Evolutionary conservation across 2,329 filamentous ascomycete genomes (phyloP).

Genomic region (Knufia petricola): DNA sequence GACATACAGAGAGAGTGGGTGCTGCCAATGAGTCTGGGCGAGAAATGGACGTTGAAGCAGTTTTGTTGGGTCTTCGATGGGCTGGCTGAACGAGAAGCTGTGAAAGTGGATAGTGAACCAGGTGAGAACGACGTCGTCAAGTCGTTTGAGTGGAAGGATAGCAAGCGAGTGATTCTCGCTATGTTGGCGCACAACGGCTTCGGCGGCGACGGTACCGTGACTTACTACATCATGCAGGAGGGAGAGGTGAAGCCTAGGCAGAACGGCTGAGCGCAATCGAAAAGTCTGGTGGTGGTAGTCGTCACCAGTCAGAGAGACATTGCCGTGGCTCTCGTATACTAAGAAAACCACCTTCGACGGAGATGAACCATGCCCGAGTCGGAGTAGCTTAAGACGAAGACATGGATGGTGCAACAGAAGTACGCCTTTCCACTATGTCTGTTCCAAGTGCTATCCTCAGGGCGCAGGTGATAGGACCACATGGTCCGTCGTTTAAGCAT

Average conservation of each 20-base stretch:
- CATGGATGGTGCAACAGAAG: no score
- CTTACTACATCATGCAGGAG: slow-evolving; percentile 57
- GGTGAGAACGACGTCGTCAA: no score
- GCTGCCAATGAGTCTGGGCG: slow-evolving; percentile 48
- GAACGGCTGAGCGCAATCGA: slow-evolving; percentile 39
- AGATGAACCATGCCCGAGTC: no score
- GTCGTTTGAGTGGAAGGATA: slow-evolving; percentile 33
- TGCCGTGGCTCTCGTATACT: no score
- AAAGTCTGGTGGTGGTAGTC: no score
- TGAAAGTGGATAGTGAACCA: slow-evolving; percentile 19
- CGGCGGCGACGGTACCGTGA: slow-evolving; percentile 51
- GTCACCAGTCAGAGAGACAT: no score
- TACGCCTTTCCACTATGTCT: no score
- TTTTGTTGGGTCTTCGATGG: slow-evolving; percentile 50
- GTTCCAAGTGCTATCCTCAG: no score
- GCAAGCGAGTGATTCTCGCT: slow-evolving; percentile 48
- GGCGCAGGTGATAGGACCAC: no score
- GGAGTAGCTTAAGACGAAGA: no score
- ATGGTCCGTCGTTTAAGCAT: no score
- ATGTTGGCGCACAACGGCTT: slow-evolving; percentile 43
- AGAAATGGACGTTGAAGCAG: slow-evolving; percentile 48
- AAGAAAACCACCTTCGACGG: no score
- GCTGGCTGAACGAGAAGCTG: slow-evolving; percentile 29
- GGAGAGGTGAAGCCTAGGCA: slow-evolving; percentile 56
- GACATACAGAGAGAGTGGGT: slow-evolving; percentile 49